phyloP scores from a whole-genome alignment of 192 early-diverging fungal genomes.

The Coemansia aciculifera region DNA sequence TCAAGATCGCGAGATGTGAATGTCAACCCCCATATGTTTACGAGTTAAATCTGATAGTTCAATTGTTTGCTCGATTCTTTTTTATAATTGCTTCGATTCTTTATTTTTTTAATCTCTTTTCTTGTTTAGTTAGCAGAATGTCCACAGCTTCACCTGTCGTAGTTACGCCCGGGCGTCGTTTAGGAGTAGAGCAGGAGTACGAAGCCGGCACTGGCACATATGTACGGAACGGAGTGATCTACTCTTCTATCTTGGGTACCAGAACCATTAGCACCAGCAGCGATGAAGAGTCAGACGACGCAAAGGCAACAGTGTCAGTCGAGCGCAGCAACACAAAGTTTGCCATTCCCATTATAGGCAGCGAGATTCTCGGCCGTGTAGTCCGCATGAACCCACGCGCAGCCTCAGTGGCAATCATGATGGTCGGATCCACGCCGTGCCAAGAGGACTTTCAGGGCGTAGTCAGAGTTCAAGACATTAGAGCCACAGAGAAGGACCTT shows the following conservation, averaged over 20 bases:
- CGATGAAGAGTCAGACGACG: slow-evolving; percentile 5
- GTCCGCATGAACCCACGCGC: slow-evolving; percentile 86
- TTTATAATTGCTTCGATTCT: not conserved
- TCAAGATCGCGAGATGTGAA: not conserved
- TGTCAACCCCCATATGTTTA: not conserved
- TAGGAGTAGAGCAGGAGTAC: slow-evolving; percentile 70
- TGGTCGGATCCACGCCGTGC: slow-evolving; percentile 77
- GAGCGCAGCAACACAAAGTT: slow-evolving; percentile 65
- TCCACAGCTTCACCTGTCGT: slow-evolving; percentile 15
- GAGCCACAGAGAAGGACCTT: slow-evolving; percentile 92
- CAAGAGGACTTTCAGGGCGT: slow-evolving; percentile 88
- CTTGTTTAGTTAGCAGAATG: slow-evolving; percentile 2
- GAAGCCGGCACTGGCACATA: slow-evolving; percentile 71
- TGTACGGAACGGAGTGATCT: slow-evolving; percentile 66
- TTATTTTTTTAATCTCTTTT: not conserved
- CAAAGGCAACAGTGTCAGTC: slow-evolving; percentile 56
- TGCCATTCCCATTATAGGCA: slow-evolving; percentile 74
- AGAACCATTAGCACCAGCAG: slow-evolving; percentile 15
- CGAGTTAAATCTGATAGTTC: not conserved
- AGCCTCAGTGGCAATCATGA: slow-evolving; percentile 89
- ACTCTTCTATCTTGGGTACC: slow-evolving; percentile 59
- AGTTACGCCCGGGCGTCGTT: slow-evolving; percentile 77
- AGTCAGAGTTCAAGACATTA: slow-evolving; percentile 89
- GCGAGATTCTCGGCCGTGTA: slow-evolving; percentile 80
- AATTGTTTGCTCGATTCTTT: not conserved